phyloP scores from a whole-genome alignment of 106 monocot species.

The Dactylorhiza incarnata region DNA sequence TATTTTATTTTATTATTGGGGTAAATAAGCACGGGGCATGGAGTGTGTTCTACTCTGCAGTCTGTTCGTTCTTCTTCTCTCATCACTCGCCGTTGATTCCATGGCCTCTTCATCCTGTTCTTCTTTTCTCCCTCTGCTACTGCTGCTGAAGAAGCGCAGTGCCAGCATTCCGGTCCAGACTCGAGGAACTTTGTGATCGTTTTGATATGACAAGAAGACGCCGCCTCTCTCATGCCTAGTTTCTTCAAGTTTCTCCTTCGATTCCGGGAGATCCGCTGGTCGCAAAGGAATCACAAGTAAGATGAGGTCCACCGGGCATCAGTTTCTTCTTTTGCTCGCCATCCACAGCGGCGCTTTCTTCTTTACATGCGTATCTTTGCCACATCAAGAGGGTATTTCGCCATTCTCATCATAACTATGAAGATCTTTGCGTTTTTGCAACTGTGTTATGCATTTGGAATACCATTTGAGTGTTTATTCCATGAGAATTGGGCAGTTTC shows the following conservation, averaged over 20 bases:
- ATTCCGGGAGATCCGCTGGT: not conserved
- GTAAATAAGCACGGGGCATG: no score
- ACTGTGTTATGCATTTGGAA: conserved; percentile 4
- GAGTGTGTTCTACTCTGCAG: no score
- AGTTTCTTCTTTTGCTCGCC: conserved; percentile 31
- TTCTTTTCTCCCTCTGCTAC: not conserved
- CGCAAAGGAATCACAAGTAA: not conserved
- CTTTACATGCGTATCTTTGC: conserved; percentile 15
- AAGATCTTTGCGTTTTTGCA: not conserved
- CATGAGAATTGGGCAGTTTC: conserved; percentile 31
- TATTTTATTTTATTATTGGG: no score
- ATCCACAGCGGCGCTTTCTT: conserved; percentile 19
- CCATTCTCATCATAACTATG: not conserved
- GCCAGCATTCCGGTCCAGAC: not conserved
- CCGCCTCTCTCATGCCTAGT: not conserved
- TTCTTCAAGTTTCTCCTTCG: not conserved
- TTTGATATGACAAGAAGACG: not conserved
- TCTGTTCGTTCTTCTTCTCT: no score
- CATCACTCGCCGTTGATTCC: not conserved
- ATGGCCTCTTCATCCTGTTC: not conserved
- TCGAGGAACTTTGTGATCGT: not conserved
- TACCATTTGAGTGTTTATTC: not conserved
- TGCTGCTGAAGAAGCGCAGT: not conserved
- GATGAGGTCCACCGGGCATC: conserved; percentile 24
- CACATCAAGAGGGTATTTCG: conserved; percentile 27